These are phyloP conservation scores for Chlamydomonas reinhardtii DNA, from an alignment of 163 green algal genomes.

Conservation along the genomic window DNA sequence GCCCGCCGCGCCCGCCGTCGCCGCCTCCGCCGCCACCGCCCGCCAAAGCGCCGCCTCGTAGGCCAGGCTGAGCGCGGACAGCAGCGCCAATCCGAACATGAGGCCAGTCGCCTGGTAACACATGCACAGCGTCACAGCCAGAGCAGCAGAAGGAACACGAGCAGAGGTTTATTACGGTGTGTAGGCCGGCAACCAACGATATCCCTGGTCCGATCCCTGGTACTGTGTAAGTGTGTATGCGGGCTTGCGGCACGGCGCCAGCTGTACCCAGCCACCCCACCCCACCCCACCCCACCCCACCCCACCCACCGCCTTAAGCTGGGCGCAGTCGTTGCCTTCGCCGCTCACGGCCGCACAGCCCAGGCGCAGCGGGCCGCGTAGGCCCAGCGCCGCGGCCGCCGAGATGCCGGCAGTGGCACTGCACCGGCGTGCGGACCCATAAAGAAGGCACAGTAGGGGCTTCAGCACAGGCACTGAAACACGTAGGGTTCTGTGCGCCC, in stretches of 20 bases:
- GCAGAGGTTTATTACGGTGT: too few species aligned
- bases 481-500: too few species aligned
- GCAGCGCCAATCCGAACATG: slow-evolving; percentile 35
- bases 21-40: not conserved
- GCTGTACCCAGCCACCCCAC: too few species aligned
- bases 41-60: slow-evolving; percentile 39
- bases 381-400: slow-evolving; percentile 1
- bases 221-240: too few species aligned
- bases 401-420: slow-evolving; percentile 15
- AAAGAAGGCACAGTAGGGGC: too few species aligned
- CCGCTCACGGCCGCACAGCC: not conserved
- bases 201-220: too few species aligned
- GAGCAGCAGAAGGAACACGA: too few species aligned
- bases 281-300: not conserved
- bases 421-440: not conserved
- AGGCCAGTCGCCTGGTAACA: slow-evolving; percentile 13
- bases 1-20: not conserved
- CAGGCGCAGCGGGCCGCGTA: slow-evolving; percentile 2
- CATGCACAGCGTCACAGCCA: too few species aligned
- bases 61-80: not conserved
- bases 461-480: too few species aligned
- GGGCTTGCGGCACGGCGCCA: too few species aligned
- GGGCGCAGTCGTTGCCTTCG: not conserved
- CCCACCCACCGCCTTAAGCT: slow-evolving; percentile 31
- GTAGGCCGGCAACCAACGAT: too few species aligned